Conservation (phyloP, 106 monocot species). For the Dioscorea dumetorum region DNA sequence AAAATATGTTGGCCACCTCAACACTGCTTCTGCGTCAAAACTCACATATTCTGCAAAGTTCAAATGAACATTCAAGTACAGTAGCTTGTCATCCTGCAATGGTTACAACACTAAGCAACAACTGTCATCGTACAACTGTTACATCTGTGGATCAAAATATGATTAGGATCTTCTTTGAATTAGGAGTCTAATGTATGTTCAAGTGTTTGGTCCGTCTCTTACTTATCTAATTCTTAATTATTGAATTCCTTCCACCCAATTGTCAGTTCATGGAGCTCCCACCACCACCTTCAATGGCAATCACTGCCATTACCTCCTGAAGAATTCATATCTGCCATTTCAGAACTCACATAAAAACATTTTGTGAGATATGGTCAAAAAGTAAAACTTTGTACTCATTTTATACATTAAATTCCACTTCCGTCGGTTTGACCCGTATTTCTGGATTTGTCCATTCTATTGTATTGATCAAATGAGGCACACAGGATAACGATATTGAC, state of each 20-base stretch:
- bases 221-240: neutral
- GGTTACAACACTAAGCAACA: too few species aligned
- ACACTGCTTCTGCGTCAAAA: too few species aligned
- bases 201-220: neutral
- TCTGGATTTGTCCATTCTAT: neutral
- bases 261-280: too few species aligned
- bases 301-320: neutral
- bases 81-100: too few species aligned
- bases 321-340: neutral
- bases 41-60: too few species aligned
- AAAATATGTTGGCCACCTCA: neutral
- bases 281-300: neutral
- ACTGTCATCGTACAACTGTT: too few species aligned
- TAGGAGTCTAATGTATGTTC: too few species aligned
- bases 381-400: neutral
- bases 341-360: neutral
- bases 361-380: neutral
- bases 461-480: too few species aligned
- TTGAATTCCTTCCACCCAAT: neutral
- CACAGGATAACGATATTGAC: slow-evolving; percentile 4
- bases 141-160: too few species aligned
- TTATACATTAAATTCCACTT: neutral
- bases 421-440: neutral
- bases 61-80: too few species aligned
- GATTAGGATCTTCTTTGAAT: too few species aligned